Conservation (phyloP, 441 rosid species). For the Eruca vesicaria region DNA sequence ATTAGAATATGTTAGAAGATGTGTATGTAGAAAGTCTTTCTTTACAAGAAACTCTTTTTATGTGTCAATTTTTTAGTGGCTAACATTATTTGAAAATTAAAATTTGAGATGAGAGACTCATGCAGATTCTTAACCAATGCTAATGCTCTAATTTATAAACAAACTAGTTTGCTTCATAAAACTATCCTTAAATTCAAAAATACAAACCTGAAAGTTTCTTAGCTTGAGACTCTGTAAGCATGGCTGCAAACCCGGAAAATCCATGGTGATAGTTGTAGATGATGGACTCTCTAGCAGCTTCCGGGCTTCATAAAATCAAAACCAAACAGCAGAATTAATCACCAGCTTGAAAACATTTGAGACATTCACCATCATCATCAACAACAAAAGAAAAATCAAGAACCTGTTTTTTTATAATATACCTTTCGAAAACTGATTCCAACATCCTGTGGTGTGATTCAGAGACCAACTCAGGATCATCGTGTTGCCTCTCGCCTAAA, state of each 20-base stretch:
- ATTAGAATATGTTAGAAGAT: neutral
- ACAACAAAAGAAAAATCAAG: neutral
- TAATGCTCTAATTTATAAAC: neutral
- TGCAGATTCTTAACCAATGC: neutral
- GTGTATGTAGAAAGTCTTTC: neutral
- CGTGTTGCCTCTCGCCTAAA: conserved; percentile 36
- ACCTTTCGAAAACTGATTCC: conserved; percentile 42
- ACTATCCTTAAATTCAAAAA: neutral
- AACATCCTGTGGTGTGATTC: conserved; percentile 36
- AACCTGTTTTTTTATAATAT: neutral
- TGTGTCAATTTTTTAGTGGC: neutral
- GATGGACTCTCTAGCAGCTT: conserved; percentile 45
- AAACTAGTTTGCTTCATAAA: neutral
- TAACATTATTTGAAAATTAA: neutral
- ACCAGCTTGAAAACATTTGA: neutral
- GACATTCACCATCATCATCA: neutral
- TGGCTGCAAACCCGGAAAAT: conserved; percentile 71
- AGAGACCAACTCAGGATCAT: conserved; percentile 30
- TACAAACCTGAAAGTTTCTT: conserved; percentile 46
- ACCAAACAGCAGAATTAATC: neutral
- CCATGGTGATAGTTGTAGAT: conserved; percentile 68
- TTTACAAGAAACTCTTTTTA: neutral
- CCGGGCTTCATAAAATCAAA: conserved; percentile 40
- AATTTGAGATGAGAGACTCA: neutral
- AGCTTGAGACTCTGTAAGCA: conserved; percentile 55